Base-by-base conservation (phyloP, 2,329 filamentous ascomycete genomes). In the Colletotrichum sp. region DNA sequence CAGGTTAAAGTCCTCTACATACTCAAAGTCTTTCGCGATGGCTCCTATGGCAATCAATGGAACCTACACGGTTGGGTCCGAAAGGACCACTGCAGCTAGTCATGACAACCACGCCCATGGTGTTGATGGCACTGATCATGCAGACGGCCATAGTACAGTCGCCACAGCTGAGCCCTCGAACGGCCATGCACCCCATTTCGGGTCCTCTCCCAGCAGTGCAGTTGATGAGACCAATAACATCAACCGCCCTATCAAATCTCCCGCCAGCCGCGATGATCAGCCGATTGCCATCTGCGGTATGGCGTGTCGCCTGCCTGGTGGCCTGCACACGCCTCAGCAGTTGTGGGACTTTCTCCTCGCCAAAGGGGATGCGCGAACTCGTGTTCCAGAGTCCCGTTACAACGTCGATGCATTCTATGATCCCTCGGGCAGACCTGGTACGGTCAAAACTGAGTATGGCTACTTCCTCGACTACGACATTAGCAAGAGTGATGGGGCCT, bases 221-320 rank as follows among this genome's bases (percentile, higher is more conserved):
- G 36, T 44, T 44, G 36, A 44, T 44, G 36, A n/a, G 36, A 44
- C 36, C 36, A 44, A 44, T 3, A 44, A 44, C 8, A 10, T 26
- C 52, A 57, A 57, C 24, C n/a, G 52, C 24, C 52, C 52, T 16
- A 5, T 24, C 15, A 57, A 57, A 0, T 18, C 24, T 26, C 15
- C 22, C n/a, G n/a, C 52, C 22, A 26, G 15, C 52, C 24, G 24
- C 15, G 13, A 36, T n/a, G 30, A 36, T n/a, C 62, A 36, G 77
- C 86, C 86, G 34, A 83, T 89, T 57, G 87, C 87, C 79, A 85
- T 89, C 24, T 82, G 88, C 13, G 88, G 88, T 77, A 87, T 89
- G 83, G 84, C 79, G 4, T 87, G 84, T 76, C 83, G 85, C 34
- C 85, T 87, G 30, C 83, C 85, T 0, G 85, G 85, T 3, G 80